These are phyloP conservation scores for Artemisia argyi DNA, from an alignment of 129 eudicot genomes.

Conservation along the genomic window DNA sequence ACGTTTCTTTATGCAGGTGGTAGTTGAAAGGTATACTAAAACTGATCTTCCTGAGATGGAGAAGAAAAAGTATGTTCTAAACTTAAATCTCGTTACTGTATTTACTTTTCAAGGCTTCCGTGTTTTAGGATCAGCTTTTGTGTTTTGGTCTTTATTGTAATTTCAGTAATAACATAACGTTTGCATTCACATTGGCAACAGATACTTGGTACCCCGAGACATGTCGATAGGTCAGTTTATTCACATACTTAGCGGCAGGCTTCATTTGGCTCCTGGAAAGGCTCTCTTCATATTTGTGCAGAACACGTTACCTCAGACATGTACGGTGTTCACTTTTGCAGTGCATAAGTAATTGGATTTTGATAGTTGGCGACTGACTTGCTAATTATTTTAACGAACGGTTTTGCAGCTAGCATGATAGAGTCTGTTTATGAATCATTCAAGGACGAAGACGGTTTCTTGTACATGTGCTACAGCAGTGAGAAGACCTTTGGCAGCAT, in stretches of 20 bases:
- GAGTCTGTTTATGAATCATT: slow-evolving; percentile 71
- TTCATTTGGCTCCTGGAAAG: slow-evolving; percentile 79
- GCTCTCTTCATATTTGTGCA: slow-evolving; percentile 84
- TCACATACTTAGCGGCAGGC: slow-evolving; percentile 74
- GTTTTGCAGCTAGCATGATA: slow-evolving; percentile 75
- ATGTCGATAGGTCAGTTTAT: slow-evolving; percentile 85
- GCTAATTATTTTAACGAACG: neutral
- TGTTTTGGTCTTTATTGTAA: neutral
- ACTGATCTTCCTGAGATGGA: slow-evolving; percentile 95
- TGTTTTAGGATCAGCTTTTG: neutral
- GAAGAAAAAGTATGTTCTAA: slow-evolving; percentile 75
- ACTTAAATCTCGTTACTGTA: neutral
- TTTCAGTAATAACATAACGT: too few relatives aligned
- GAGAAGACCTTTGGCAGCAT: slow-evolving; percentile 85
- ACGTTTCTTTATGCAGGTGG: slow-evolving; percentile 53
- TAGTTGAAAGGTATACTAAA: slow-evolving; percentile 78
- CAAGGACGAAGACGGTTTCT: slow-evolving; percentile 68
- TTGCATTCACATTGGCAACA: slow-evolving; percentile 23
- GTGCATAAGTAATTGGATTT: neutral
- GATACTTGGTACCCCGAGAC: slow-evolving; percentile 89
- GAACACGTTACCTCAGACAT: slow-evolving; percentile 86
- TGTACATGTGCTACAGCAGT: slow-evolving; percentile 19
- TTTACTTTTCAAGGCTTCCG: neutral
- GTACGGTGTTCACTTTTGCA: slow-evolving; percentile 47
- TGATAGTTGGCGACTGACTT: too few relatives aligned